Evolutionary conservation across 257 asterid genomes (phyloP).

Genomic region (Gynochthodes officinalis): DNA sequence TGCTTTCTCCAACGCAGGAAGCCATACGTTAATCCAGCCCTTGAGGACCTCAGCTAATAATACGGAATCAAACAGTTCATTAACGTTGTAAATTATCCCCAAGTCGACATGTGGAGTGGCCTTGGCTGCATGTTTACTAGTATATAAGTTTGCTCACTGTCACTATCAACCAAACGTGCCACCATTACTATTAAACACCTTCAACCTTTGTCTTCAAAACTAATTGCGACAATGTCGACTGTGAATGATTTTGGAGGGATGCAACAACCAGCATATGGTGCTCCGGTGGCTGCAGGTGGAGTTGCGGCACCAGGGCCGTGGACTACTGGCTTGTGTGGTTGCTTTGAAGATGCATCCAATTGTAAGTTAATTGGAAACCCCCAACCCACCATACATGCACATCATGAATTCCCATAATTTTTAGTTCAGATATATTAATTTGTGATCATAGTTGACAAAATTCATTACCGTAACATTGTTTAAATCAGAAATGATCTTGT

Average conservation of each 20-base stretch:
- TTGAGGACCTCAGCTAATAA: too few relatives aligned
- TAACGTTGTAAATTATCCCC: not conserved
- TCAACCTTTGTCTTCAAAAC: too few relatives aligned
- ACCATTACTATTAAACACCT: too few relatives aligned
- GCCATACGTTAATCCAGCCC: too few relatives aligned
- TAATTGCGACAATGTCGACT: too few relatives aligned
- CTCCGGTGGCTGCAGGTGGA: slow-evolving; percentile 8
- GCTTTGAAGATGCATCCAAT: slow-evolving; percentile 29
- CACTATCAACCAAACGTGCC: too few relatives aligned
- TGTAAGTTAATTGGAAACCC: slow-evolving; percentile 11
- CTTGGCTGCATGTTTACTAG: not conserved
- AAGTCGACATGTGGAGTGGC: not conserved
- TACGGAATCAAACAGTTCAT: not conserved
- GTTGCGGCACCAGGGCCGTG: slow-evolving; percentile 21
- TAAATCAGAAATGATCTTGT: too few relatives aligned
- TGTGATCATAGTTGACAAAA: too few relatives aligned
- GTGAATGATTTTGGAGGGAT: not conserved
- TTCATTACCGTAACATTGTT: too few relatives aligned
- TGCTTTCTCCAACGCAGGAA: not conserved
- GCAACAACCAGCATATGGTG: slow-evolving; percentile 7
- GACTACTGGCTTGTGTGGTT: slow-evolving; percentile 27
- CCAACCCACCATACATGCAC: too few relatives aligned
- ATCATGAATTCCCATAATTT: too few relatives aligned
- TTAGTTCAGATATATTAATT: too few relatives aligned
- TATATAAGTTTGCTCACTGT: not conserved